These are phyloP conservation scores for Suillus fuscotomentosus DNA, from an alignment of 768 basidiomycete genomes.

Conservation along the genomic window DNA sequence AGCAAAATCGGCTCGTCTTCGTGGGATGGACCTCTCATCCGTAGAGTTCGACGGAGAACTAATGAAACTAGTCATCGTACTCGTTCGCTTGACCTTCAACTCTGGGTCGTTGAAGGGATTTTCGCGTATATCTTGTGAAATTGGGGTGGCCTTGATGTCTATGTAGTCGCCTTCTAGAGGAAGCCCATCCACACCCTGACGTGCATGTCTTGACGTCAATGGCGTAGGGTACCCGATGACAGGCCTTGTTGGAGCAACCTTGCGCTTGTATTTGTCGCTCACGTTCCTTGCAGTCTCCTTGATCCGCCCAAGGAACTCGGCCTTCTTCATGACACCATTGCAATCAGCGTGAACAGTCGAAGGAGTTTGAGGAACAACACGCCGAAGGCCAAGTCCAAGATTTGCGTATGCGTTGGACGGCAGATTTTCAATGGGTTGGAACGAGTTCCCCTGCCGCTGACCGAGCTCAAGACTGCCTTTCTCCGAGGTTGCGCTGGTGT, in stretches of 20 bases:
- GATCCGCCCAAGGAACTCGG: slow-evolving; percentile 64
- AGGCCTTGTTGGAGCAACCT: slow-evolving; percentile 40
- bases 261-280: slow-evolving; percentile 54
- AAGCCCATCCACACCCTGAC: slow-evolving; percentile 11
- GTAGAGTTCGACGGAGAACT: slow-evolving; percentile 68
- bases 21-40: slow-evolving; percentile 62
- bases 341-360: slow-evolving; percentile 29
- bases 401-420: slow-evolving; percentile 19
- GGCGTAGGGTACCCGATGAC: slow-evolving; percentile 61
- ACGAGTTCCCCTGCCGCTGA: slow-evolving; percentile 13
- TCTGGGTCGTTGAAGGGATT: slow-evolving; percentile 42
- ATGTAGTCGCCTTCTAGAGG: slow-evolving; percentile 35
- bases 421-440: slow-evolving; percentile 16
- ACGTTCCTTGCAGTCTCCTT: slow-evolving; percentile 65
- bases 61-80: slow-evolving; percentile 44
- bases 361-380: slow-evolving; percentile 42
- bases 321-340: slow-evolving; percentile 66
- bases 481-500: slow-evolving; percentile 26
- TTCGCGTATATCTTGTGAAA: slow-evolving; percentile 21
- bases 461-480: slow-evolving; percentile 31
- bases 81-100: slow-evolving; percentile 29
- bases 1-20: slow-evolving; percentile 66
- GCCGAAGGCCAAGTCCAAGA: slow-evolving; percentile 47
- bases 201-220: slow-evolving; percentile 22
- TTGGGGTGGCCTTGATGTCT: slow-evolving; percentile 22